phyloP scores from a whole-genome alignment of 768 basidiomycete genomes.

The Boletus rex-veris region DNA sequence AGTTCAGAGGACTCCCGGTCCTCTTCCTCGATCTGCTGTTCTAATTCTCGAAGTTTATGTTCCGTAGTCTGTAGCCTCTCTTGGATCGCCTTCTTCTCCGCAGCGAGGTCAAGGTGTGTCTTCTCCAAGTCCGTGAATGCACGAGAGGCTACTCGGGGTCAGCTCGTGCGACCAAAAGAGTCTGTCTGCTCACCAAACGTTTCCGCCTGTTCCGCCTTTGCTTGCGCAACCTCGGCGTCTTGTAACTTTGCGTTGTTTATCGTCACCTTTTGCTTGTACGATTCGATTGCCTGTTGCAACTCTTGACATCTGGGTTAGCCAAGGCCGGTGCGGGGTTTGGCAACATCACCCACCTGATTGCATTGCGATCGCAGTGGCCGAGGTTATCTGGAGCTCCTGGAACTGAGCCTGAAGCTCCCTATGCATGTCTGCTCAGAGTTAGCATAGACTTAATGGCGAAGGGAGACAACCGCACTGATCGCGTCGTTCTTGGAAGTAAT shows the following conservation, averaged over 20 bases:
- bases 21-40: constrained; percentile 62
- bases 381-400: constrained; percentile 61
- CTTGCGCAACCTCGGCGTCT: constrained; percentile 63
- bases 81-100: constrained; percentile 52
- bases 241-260: constrained; percentile 59
- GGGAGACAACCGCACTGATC: constrained; percentile 41
- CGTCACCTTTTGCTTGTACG: constrained; percentile 62
- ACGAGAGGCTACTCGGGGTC: constrained; percentile 47
- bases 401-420: constrained; percentile 55
- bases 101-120: constrained; percentile 44
- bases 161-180: background rate
- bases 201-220: constrained; percentile 62
- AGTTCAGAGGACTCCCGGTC: constrained; percentile 65
- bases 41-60: constrained; percentile 53
- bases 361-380: constrained; percentile 56
- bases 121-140: constrained; percentile 62
- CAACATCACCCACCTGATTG: constrained; percentile 45
- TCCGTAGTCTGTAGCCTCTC: constrained; percentile 49
- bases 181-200: constrained; percentile 45
- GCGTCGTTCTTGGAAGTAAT: constrained; percentile 54
- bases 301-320: constrained; percentile 37
- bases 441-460: background rate
- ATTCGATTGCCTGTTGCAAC: constrained; percentile 58
- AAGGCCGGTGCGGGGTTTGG: background rate
- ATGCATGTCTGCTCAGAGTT: constrained; percentile 45